phyloP scores from a whole-genome alignment of 164 flowering plant species.

The Umbilicus rupestris region DNA sequence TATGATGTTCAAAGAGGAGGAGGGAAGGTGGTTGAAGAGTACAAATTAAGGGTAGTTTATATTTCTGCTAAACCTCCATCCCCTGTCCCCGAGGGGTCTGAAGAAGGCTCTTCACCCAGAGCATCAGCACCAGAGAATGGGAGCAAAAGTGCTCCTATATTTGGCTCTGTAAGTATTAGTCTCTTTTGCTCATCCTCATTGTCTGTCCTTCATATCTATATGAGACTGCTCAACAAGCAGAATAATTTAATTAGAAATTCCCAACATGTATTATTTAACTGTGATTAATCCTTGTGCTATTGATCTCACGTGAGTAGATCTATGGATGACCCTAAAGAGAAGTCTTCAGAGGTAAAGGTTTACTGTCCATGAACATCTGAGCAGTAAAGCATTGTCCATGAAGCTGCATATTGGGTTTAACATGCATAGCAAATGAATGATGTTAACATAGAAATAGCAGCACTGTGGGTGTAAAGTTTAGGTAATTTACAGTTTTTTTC shows the following conservation, averaged over 20 bases:
- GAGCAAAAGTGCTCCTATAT: slow-evolving; percentile 27
- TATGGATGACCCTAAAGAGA: slow-evolving; percentile 34
- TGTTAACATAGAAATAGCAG: no score
- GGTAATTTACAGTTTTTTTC: no score
- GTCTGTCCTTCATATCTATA: background rate
- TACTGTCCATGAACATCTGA: background rate
- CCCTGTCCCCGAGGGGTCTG: slow-evolving; percentile 87
- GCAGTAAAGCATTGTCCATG: background rate
- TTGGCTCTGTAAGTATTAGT: slow-evolving; percentile 46
- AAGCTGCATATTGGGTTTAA: background rate
- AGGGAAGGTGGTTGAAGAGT: slow-evolving; percentile 68
- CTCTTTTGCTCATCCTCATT: background rate
- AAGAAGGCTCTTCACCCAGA: slow-evolving; percentile 74
- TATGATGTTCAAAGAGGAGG: slow-evolving; percentile 66
- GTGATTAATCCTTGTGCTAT: background rate
- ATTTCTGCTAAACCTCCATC: slow-evolving; percentile 84
- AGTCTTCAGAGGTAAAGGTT: slow-evolving; percentile 39
- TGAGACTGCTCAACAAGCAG: background rate
- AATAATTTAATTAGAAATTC: background rate
- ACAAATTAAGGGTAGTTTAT: slow-evolving; percentile 68
- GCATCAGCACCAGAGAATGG: slow-evolving; percentile 46
- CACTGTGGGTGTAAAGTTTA: no score
- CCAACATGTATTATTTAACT: background rate
- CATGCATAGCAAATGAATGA: no score
- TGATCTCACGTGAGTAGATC: slow-evolving; percentile 43